Evolutionary conservation across 1,284 basidiomycete species (phyloP), one percentile per base, ranked within the genome.

Genomic region (Boletus smithii): DNA sequence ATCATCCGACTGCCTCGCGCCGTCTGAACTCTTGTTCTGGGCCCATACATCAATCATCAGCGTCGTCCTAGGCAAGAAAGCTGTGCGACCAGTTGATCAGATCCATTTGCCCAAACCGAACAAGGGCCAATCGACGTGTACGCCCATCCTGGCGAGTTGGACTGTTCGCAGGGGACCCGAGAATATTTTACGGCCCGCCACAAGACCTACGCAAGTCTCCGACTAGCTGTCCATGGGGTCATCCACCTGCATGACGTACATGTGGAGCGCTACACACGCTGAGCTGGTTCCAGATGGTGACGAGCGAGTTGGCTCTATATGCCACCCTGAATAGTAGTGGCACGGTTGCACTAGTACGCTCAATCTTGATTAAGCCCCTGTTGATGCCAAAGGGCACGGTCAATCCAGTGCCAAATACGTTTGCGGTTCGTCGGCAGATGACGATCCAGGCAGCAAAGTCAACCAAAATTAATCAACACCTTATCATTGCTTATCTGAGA

Each of bases 401-500:
- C 35, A 16, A 32, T 17, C 37, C n/a, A 35, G 22, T 23, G 35
- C 18, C 27, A 30, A 36, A 23, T 14, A 16, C 16, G 20, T 16
- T 22, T 30, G 33, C 13, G n/a, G n/a, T n/a, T n/a, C n/a, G n/a
- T n/a, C n/a, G n/a, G n/a, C n/a, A n/a, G n/a, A n/a, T n/a, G n/a
- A n/a, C n/a, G n/a, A n/a, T n/a, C n/a, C n/a, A n/a, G n/a, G n/a
- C n/a, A n/a, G n/a, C n/a, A n/a, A n/a, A n/a, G n/a, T n/a, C n/a
- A n/a, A n/a, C 14, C 14, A 1, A 26, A 30, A 55, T 35, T 11
- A 16, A 27, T 40, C 8, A 40, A 20, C 20, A 13, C 33, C 32
- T 45, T 52, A 30, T 45, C 35, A 31, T 37, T 23, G 26, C 49
- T 42, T 44, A 42, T 53, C 53, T 31, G 53, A 36, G 16, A n/a